Evolutionary conservation across 1,284 basidiomycete species (phyloP).

Genomic region (Agroathelia rolfsii): DNA sequence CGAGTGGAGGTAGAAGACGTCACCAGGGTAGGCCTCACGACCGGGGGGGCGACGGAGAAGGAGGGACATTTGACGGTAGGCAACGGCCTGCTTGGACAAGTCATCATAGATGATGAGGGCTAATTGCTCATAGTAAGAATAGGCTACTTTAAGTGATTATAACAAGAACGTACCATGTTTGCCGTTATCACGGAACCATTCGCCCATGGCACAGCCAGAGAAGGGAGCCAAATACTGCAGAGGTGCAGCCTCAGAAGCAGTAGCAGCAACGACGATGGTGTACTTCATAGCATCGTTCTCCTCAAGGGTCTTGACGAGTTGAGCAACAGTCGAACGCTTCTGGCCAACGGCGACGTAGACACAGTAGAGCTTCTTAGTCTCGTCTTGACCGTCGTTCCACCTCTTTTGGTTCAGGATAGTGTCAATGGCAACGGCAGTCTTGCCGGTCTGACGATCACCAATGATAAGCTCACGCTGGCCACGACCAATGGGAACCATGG

Average conservation of each 20-base stretch:
- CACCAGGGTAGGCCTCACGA: slow-evolving; percentile 99
- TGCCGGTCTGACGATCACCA: slow-evolving; percentile 99
- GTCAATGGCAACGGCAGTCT: slow-evolving; percentile 98
- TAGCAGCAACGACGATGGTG: slow-evolving; percentile 97
- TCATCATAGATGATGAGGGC: slow-evolving; percentile 99
- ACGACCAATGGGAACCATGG: slow-evolving; percentile 99
- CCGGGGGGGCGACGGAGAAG: slow-evolving; percentile 98
- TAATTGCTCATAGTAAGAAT: too few species aligned
- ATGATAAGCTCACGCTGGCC: slow-evolving; percentile 99
- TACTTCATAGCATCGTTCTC: slow-evolving; percentile 99
- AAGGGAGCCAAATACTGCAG: slow-evolving; percentile 99
- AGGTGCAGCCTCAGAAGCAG: slow-evolving; percentile 97
- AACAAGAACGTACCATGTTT: slow-evolving; percentile 57
- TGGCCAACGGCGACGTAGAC: slow-evolving; percentile 99
- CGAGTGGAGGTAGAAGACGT: slow-evolving; percentile 99
- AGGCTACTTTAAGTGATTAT: slow-evolving; percentile 12
- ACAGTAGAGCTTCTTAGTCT: slow-evolving; percentile 98
- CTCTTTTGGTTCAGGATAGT: slow-evolving; percentile 99
- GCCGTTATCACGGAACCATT: slow-evolving; percentile 99
- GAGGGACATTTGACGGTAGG: slow-evolving; percentile 99
- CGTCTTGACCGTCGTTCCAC: slow-evolving; percentile 97
- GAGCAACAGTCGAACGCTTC: slow-evolving; percentile 98
- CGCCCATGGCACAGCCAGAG: slow-evolving; percentile 99
- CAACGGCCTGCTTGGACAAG: slow-evolving; percentile 99
- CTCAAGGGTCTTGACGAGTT: slow-evolving; percentile 98